Conservation (phyloP, 1,284 basidiomycete species). For the Hymenochaete sp. region DNA sequence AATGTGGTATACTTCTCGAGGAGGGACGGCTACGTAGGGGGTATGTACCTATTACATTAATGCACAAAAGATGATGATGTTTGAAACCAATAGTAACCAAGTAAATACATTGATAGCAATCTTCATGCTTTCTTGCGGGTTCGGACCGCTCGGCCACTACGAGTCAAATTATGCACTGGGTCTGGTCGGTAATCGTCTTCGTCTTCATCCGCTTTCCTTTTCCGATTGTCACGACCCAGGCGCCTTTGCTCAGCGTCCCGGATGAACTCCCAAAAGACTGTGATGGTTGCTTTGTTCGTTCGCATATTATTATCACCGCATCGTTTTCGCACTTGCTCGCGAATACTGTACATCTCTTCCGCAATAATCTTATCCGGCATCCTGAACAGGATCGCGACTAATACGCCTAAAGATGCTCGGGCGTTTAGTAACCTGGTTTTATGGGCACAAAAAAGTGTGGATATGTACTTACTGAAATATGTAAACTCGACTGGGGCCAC, state of each 20-base stretch:
- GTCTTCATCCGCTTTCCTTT: conserved; percentile 28
- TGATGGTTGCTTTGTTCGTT: conserved; percentile 44
- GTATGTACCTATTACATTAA: conserved; percentile 26
- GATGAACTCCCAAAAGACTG: conserved; percentile 49
- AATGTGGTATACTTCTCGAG: conserved; percentile 59
- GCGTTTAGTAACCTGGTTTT: not conserved
- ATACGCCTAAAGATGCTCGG: conserved; percentile 33
- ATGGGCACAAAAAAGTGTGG: no score
- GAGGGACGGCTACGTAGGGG: conserved; percentile 19
- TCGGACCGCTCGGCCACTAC: conserved; percentile 31
- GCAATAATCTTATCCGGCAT: conserved; percentile 35
- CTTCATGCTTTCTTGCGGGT: conserved; percentile 24
- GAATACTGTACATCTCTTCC: conserved; percentile 43
- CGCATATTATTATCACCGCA: conserved; percentile 52
- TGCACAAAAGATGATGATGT: not conserved
- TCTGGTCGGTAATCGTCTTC: conserved; percentile 39
- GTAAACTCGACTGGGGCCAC: conserved; percentile 67
- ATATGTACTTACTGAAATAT: conserved; percentile 41
- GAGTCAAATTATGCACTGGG: conserved; percentile 30
- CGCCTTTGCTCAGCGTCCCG: conserved; percentile 9
- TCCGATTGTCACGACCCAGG: conserved; percentile 25
- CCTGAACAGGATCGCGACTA: conserved; percentile 30
- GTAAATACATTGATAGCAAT: not conserved
- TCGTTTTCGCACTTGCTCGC: conserved; percentile 40
- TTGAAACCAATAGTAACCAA: not conserved